Conservation (phyloP, 2,329 filamentous ascomycete species). For the Podosphaera fusca region DNA sequence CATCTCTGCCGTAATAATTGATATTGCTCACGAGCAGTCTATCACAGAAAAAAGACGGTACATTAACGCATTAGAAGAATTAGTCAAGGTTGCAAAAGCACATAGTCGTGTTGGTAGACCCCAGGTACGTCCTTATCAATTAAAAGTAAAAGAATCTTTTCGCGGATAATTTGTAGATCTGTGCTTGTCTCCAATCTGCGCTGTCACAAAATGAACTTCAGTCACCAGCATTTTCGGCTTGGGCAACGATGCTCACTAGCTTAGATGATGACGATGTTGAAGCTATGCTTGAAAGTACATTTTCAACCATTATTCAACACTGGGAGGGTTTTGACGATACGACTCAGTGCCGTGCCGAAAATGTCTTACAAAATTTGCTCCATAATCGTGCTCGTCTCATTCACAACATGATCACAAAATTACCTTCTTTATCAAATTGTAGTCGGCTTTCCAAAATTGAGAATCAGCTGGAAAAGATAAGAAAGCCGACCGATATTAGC, state of each 20-base stretch:
- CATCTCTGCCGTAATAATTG: slow-evolving; percentile 59
- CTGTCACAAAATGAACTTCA: slow-evolving; percentile 54
- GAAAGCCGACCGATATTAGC: slow-evolving; percentile 38
- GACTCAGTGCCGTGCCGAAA: slow-evolving; percentile 34
- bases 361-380: slow-evolving; percentile 31
- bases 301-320: slow-evolving; percentile 64
- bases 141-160: background rate
- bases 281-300: slow-evolving; percentile 64
- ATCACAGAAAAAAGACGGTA: slow-evolving; percentile 50
- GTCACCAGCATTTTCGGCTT: slow-evolving; percentile 58
- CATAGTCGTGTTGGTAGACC: slow-evolving; percentile 62
- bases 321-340: slow-evolving; percentile 45
- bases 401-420: slow-evolving; percentile 41
- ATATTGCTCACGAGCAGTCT: slow-evolving; percentile 30
- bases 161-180: slow-evolving; percentile 32
- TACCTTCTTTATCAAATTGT: slow-evolving; percentile 59
- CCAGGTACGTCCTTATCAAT: slow-evolving; percentile 43
- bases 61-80: slow-evolving; percentile 65
- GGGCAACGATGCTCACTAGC: slow-evolving; percentile 53
- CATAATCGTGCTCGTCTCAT: slow-evolving; percentile 23
- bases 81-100: slow-evolving; percentile 53
- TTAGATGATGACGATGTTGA: slow-evolving; percentile 62
- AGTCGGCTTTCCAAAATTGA: slow-evolving; percentile 46
- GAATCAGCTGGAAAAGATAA: slow-evolving; percentile 37
- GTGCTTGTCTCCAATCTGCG: slow-evolving; percentile 74